Conservation (phyloP, 208 protist genomes). For the Acanthamoeba culbertsoni region DNA sequence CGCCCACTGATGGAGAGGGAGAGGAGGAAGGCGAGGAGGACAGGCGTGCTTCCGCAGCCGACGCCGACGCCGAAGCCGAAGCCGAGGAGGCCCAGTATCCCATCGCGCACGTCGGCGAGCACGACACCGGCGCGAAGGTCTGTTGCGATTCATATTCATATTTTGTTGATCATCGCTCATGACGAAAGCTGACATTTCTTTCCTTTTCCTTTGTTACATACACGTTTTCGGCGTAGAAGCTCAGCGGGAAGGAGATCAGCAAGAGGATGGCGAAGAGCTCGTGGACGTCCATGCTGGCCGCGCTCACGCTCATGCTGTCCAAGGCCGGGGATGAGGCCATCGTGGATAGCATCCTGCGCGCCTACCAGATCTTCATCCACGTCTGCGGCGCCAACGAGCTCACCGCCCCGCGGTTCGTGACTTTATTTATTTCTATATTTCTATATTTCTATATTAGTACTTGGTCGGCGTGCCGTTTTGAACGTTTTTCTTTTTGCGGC, state of each 20-base stretch:
- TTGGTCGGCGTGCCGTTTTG: background rate
- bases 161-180: too few relatives aligned
- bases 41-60: background rate
- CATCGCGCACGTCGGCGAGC: too few relatives aligned
- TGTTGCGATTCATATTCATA: too few relatives aligned
- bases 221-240: background rate
- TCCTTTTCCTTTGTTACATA: background rate
- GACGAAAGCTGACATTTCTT: background rate
- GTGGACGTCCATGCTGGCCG: conserved; percentile 63
- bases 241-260: conserved; percentile 5
- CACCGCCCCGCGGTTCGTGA: background rate
- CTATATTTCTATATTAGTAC: too few relatives aligned
- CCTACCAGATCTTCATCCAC: conserved; percentile 74
- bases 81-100: background rate
- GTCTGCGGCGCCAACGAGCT: conserved; percentile 69
- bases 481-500: background rate
- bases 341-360: conserved; percentile 66
- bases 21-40: conserved; percentile 20
- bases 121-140: too few relatives aligned
- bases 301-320: conserved; percentile 64
- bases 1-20: background rate
- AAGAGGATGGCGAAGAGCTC: conserved; percentile 65
- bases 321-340: conserved; percentile 65
- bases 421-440: background rate
- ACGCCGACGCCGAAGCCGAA: background rate